Evolutionary conservation across 768 basidiomycete species (phyloP), one percentile per base, ranked within the genome.

Genomic region (Filobasidium floriforme): DNA sequence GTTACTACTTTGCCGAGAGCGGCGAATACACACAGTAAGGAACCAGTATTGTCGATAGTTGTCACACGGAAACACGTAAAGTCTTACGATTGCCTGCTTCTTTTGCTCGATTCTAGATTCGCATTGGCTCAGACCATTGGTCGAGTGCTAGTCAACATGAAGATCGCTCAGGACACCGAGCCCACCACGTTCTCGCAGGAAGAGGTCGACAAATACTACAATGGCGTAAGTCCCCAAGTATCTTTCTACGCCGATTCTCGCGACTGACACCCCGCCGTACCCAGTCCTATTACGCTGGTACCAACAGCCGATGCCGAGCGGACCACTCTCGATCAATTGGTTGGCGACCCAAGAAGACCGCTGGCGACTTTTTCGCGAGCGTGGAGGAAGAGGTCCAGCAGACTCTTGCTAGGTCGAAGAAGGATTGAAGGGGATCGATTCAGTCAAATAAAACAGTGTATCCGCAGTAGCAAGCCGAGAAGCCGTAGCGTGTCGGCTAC

Each of bases 151-250:
- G 70, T 73, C 54, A 68, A 72, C 43, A 65, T 69, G 49, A 65
- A 62, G 40, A 69, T 68, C 26, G 59, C 64, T 1, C 44, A 71
- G 19, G 28, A 63, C 6, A 64, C 72, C 37, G 70, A 71, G 59
- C 72, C 77, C 7, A 73, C 73, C 1, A 63, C 74, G 0, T 71
- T 75, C 54, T 71, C 71, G 3, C 51, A 69, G 12, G 75, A 74
- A 19, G 77, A 78, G 62, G 62, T 78, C 12, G 57, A 78, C 59
- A 78, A 73, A 65, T 78, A 78, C 62, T 76, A 72, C 54, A 66
- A 61, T 32, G 76, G 76, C 19, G 61, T 67, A 41, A 61, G 61
- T 63, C 22, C 11, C 49, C 29, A 6, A 22, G n/a, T 44, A 4
- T 37, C 22, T 52, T 19, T 32, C 7, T 10, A 55, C 18, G 5